A percentile compares a stretch with the other conserved stretches of the same genome.
Evolutionary conservation across 1,139 yeast species (phyloP).

Genomic region (Wickerhamomyces sp.): DNA sequence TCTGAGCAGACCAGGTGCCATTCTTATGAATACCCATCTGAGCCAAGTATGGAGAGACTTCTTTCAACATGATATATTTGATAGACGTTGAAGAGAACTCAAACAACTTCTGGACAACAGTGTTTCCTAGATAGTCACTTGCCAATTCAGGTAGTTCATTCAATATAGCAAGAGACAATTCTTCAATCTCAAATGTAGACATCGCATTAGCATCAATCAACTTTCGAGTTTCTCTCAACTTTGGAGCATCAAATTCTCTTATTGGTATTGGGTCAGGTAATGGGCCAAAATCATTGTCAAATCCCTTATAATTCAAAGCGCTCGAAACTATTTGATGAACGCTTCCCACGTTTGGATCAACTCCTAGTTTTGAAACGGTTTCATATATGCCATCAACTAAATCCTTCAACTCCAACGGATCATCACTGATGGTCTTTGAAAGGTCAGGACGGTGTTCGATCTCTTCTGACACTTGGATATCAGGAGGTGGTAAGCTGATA

Average conservation of each 20-base stretch:
- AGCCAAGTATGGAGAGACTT: slow-evolving; percentile 74
- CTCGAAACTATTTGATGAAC: slow-evolving; percentile 31
- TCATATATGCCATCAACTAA: slow-evolving; percentile 22
- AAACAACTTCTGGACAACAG: slow-evolving; percentile 89
- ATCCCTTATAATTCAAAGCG: slow-evolving; percentile 33
- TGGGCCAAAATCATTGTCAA: slow-evolving; percentile 55
- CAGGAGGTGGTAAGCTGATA: slow-evolving; percentile 11
- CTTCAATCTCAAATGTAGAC: slow-evolving; percentile 62
- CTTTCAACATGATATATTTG: slow-evolving; percentile 77
- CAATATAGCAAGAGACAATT: slow-evolving; percentile 76
- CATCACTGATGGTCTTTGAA: slow-evolving; percentile 8
- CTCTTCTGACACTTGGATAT: slow-evolving; percentile 10
- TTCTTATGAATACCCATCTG: slow-evolving; percentile 95
- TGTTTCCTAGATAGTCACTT: slow-evolving; percentile 91
- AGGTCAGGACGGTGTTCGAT: not conserved
- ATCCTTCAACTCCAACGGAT: slow-evolving; percentile 11
- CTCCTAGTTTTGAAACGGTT: slow-evolving; percentile 29
- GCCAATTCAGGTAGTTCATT: slow-evolving; percentile 88
- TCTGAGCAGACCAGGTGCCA: slow-evolving; percentile 99
- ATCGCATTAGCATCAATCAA: slow-evolving; percentile 39
- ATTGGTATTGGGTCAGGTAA: slow-evolving; percentile 59
- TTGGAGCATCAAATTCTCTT: slow-evolving; percentile 85
- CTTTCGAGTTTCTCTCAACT: slow-evolving; percentile 56
- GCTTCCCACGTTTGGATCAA: slow-evolving; percentile 24
- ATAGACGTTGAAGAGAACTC: slow-evolving; percentile 65